Evolutionary conservation across 495 filamentous ascomycete species (phyloP).

Genomic region (Aspergillus affinis): DNA sequence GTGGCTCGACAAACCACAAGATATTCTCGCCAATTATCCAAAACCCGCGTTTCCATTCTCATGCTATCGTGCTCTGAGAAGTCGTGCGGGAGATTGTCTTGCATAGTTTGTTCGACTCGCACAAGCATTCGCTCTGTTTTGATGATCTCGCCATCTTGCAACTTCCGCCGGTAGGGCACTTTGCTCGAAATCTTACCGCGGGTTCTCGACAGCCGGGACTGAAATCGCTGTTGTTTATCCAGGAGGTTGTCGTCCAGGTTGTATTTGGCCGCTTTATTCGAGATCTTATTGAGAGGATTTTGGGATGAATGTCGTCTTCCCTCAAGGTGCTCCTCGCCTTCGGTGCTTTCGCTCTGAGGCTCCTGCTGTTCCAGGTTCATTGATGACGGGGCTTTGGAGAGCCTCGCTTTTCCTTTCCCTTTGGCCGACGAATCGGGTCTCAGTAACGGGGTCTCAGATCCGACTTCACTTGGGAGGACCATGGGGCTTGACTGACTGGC

Average conservation of each 20-base stretch:
- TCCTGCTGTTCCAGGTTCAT: slow-evolving; percentile 33
- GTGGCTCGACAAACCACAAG: slow-evolving; percentile 67
- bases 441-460: slow-evolving; percentile 41
- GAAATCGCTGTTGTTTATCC: slow-evolving; percentile 38
- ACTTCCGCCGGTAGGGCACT: slow-evolving; percentile 37
- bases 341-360: slow-evolving; percentile 31
- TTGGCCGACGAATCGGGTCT: slow-evolving; percentile 22
- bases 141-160: slow-evolving; percentile 62
- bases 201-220: slow-evolving; percentile 36
- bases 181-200: slow-evolving; percentile 41
- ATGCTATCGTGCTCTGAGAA: slow-evolving; percentile 68
- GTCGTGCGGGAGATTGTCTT: slow-evolving; percentile 54
- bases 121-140: slow-evolving; percentile 78
- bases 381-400: slow-evolving; percentile 21
- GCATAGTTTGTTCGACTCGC: slow-evolving; percentile 56
- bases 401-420: slow-evolving; percentile 28
- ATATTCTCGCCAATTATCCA: slow-evolving; percentile 72
- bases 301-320: slow-evolving; percentile 9
- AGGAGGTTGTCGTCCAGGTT: slow-evolving; percentile 47
- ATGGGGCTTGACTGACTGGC: slow-evolving; percentile 23
- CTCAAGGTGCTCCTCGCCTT: slow-evolving; percentile 8
- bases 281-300: slow-evolving; percentile 15
- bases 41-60: slow-evolving; percentile 56
- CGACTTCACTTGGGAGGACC: slow-evolving; percentile 35
- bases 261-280: slow-evolving; percentile 37